Evolutionary conservation across 2,329 filamentous ascomycete species (phyloP).

Genomic region (Coniochaeta ligniaria): DNA sequence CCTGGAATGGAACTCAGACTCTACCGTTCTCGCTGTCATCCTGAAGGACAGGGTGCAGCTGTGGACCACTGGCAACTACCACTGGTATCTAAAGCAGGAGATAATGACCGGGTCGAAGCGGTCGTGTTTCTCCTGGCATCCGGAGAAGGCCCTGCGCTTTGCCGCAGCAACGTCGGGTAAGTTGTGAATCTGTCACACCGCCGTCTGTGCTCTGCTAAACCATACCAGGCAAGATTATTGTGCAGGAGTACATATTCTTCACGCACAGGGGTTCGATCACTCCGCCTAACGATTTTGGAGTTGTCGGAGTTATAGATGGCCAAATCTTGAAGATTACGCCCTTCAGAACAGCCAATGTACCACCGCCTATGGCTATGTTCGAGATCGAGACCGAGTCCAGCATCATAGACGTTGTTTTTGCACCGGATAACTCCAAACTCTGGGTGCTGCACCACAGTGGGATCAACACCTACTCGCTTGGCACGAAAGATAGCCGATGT

Average conservation of each 20-base stretch:
- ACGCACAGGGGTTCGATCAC: slow-evolving; percentile 61
- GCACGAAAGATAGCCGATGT: slow-evolving; percentile 48
- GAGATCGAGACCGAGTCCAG: slow-evolving; percentile 58
- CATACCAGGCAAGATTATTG: slow-evolving; percentile 32
- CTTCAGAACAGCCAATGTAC: slow-evolving; percentile 74
- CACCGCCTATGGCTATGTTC: slow-evolving; percentile 85
- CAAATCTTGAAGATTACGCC: slow-evolving; percentile 75
- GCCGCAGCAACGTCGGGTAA: slow-evolving; percentile 38
- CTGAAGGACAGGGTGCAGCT: slow-evolving; percentile 73
- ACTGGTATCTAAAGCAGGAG: slow-evolving; percentile 97
- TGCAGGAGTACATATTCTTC: slow-evolving; percentile 61
- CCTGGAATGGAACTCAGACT: slow-evolving; percentile 86
- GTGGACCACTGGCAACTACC: slow-evolving; percentile 96
- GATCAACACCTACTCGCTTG: slow-evolving; percentile 65
- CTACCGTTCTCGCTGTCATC: slow-evolving; percentile 78
- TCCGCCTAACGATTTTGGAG: slow-evolving; percentile 69
- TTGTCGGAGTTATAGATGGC: slow-evolving; percentile 81
- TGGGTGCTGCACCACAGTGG: slow-evolving; percentile 63
- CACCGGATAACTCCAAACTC: slow-evolving; percentile 54
- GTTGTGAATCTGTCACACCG: neutral
- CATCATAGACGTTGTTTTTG: slow-evolving; percentile 69
- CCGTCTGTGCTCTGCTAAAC: slow-evolving; percentile 28
- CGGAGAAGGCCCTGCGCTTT: slow-evolving; percentile 71
- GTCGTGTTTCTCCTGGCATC: slow-evolving; percentile 63
- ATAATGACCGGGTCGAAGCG: slow-evolving; percentile 38